Evolutionary conservation across 805 yeast species (phyloP).

Genomic region (Candida sithepensis): DNA sequence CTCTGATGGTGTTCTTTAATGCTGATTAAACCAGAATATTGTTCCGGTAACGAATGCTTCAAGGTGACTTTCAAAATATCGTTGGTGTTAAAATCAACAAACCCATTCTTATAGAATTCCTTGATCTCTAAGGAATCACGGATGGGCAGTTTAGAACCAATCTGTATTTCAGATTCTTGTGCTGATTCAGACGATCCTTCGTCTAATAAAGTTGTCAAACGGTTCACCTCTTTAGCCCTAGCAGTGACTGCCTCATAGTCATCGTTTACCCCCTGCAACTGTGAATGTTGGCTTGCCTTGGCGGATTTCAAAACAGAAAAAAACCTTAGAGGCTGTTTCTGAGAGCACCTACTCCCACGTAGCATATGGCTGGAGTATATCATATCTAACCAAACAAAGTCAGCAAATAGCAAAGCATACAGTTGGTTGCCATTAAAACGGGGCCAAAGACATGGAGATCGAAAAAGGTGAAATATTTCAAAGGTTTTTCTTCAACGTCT

Average conservation of each 20-base stretch:
- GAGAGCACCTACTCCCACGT: background rate
- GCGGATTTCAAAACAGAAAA: too few relatives aligned
- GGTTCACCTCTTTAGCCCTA: constrained; percentile 1
- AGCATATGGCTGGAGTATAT: background rate
- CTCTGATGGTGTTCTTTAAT: constrained; percentile 16
- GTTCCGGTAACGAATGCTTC: constrained; percentile 5
- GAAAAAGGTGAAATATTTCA: background rate
- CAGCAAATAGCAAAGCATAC: background rate
- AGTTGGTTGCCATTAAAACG: background rate
- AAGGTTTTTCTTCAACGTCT: too few relatives aligned
- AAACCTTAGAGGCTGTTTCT: background rate
- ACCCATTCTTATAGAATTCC: constrained; percentile 14
- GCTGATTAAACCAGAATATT: constrained; percentile 16
- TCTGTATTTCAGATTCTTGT: background rate
- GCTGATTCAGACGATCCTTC: background rate
- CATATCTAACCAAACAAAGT: background rate
- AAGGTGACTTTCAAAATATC: constrained; percentile 17
- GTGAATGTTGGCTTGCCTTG: background rate
- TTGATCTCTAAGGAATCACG: constrained; percentile 12
- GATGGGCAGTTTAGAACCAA: constrained; percentile 5
- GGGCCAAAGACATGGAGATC: background rate
- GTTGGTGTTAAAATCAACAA: constrained; percentile 9
- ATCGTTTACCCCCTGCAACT: background rate
- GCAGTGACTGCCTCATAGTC: background rate
- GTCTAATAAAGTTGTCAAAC: constrained; percentile 1